Percentiles rank a stretch among this genome's conserved stretches.
Evolutionary conservation across 345 rosid species (phyloP).

Genomic region (Syzygium oleosum): DNA sequence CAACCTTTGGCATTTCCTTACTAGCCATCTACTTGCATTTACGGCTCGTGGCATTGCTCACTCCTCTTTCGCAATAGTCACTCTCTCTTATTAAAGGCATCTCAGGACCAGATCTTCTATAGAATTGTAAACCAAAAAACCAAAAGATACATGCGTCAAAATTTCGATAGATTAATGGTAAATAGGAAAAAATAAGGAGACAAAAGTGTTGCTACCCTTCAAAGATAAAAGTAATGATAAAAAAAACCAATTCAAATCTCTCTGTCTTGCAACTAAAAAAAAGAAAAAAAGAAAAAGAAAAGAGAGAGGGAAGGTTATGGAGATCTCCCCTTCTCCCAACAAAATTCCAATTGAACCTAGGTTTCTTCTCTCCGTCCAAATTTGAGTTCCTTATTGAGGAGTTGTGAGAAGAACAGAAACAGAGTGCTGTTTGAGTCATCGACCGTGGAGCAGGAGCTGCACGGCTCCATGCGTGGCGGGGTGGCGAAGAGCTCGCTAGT

Average conservation of each 20-base stretch:
- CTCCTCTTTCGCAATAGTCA: neutral
- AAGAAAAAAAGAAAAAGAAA: too few species aligned
- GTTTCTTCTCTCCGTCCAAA: neutral
- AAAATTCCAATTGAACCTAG: neutral
- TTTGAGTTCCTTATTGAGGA: neutral
- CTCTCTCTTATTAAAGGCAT: neutral
- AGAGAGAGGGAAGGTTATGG: neutral
- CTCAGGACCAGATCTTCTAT: neutral
- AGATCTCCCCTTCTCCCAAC: neutral
- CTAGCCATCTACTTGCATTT: neutral
- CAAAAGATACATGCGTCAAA: neutral
- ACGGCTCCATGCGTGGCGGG: too few species aligned
- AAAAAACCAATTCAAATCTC: neutral
- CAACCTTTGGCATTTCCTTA: neutral
- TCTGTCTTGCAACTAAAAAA: neutral
- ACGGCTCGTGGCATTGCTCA: neutral
- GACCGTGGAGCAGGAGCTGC: too few species aligned
- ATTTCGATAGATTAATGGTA: neutral
- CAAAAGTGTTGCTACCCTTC: neutral
- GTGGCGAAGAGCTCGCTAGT: too few species aligned
- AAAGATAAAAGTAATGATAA: neutral
- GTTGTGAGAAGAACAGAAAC: neutral
- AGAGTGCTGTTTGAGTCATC: too few species aligned
- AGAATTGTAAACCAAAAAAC: neutral
- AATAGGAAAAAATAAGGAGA: neutral